Evolutionary conservation across 31 red algal species (phyloP).

Genomic region (Bonnemaisonia californica): DNA sequence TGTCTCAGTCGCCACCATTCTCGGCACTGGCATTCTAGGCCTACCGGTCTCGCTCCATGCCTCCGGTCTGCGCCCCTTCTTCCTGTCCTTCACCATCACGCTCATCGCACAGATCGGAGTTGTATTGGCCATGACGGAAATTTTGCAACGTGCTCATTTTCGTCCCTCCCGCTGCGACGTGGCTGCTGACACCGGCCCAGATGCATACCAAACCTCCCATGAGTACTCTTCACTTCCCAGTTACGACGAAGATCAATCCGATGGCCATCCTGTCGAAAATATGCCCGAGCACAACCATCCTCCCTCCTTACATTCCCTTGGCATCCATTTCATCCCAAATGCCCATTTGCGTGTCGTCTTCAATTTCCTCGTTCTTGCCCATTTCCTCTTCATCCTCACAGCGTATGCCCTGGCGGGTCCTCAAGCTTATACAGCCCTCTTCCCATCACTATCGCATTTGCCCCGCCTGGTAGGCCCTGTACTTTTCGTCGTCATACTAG

Average conservation of each 20-base stretch:
- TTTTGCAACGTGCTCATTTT: conserved; percentile 74
- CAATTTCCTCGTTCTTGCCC: conserved; percentile 56
- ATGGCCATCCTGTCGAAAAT: background rate
- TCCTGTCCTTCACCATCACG: conserved; percentile 65
- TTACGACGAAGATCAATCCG: no score
- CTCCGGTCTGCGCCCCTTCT: conserved; percentile 74
- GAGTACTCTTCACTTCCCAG: background rate
- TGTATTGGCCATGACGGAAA: conserved; percentile 70
- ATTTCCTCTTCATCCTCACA: conserved; percentile 89
- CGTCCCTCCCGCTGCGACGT: background rate
- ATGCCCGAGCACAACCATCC: background rate
- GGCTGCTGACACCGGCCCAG: background rate
- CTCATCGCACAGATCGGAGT: conserved; percentile 72
- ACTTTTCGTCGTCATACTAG: conserved; percentile 25
- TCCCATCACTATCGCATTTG: conserved; percentile 19
- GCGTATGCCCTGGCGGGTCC: conserved; percentile 89
- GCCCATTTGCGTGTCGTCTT: conserved; percentile 53
- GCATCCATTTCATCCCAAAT: conserved; percentile 47
- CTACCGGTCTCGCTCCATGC: conserved; percentile 87
- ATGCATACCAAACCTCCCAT: background rate
- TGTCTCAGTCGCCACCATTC: conserved; percentile 82
- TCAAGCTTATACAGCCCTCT: conserved; percentile 82
- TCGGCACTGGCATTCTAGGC: conserved; percentile 94
- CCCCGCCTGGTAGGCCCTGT: conserved; percentile 10
- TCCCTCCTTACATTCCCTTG: conserved; percentile 75